A percentile compares a stretch with the other conserved stretches of the same genome.
These are phyloP conservation scores for Gossypium sturtianum DNA, from an alignment of 345 rosid genomes.

Conservation along the genomic window DNA sequence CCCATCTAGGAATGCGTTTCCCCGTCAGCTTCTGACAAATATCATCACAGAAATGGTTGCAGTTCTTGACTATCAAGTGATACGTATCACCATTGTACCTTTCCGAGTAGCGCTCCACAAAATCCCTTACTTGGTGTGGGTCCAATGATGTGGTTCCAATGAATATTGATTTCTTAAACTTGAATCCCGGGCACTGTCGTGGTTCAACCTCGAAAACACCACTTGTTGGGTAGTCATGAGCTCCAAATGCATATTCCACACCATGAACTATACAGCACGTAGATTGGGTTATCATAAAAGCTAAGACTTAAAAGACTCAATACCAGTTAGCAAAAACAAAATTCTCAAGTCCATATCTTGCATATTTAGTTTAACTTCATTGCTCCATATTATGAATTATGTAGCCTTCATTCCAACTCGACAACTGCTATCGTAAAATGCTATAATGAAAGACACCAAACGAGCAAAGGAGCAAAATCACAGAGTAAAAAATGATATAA, in stretches of 20 bases:
- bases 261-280: constrained; percentile 61
- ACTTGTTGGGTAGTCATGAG: constrained; percentile 80
- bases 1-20: constrained; percentile 85
- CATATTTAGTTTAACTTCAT: not conserved
- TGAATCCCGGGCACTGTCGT: constrained; percentile 88
- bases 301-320: not conserved
- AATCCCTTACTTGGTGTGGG: constrained; percentile 73
- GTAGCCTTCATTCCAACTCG: not conserved
- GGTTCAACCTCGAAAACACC: constrained; percentile 98
- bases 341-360: not conserved
- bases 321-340: not conserved
- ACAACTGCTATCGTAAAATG: not conserved
- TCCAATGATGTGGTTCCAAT: constrained; percentile 85
- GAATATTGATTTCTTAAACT: constrained; percentile 81
- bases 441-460: not conserved
- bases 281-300: constrained; percentile 10
- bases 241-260: constrained; percentile 97
- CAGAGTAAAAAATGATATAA: constrained; percentile 8
- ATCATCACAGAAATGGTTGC: constrained; percentile 94
- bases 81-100: constrained; percentile 83
- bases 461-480: constrained; percentile 5
- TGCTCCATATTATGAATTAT: not conserved
- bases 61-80: constrained; percentile 87
- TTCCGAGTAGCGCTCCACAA: constrained; percentile 69
- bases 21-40: constrained; percentile 71